A percentile compares a stretch with the other conserved stretches of the same genome.
These are phyloP conservation scores for Austropuccinia psidii DNA, from an alignment of 1,284 basidiomycete genomes.

Conservation along the genomic window DNA sequence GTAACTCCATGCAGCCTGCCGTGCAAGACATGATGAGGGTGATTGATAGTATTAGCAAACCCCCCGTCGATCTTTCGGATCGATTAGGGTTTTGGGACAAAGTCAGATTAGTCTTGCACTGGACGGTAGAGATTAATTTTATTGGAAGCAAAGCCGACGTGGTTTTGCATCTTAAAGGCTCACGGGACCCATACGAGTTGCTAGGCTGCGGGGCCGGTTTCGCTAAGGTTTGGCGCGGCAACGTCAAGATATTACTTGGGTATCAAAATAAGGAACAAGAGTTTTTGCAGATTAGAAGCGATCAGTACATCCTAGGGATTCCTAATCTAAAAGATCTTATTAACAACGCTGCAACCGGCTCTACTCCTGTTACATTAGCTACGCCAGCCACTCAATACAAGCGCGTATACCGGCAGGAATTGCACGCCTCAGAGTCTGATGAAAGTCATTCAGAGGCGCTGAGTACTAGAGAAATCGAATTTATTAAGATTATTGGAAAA, in stretches of 20 bases:
- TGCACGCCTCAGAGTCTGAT: slow-evolving; percentile 20
- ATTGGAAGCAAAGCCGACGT: slow-evolving; percentile 49
- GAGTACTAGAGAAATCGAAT: slow-evolving; percentile 38
- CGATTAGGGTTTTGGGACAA: slow-evolving; percentile 93
- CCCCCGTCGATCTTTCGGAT: slow-evolving; percentile 77
- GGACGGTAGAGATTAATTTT: slow-evolving; percentile 67
- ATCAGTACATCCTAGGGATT: slow-evolving; percentile 70
- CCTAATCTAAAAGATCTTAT: slow-evolving; percentile 54
- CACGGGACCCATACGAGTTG: slow-evolving; percentile 71
- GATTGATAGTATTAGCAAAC: slow-evolving; percentile 70
- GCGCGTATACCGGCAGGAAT: slow-evolving; percentile 23
- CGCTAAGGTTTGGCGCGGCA: slow-evolving; percentile 73
- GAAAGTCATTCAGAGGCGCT: slow-evolving; percentile 27
- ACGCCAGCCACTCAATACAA: slow-evolving; percentile 32
- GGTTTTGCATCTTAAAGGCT: slow-evolving; percentile 52
- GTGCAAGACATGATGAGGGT: slow-evolving; percentile 80
- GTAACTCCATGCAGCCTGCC: slow-evolving; percentile 75
- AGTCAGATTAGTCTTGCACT: slow-evolving; percentile 76
- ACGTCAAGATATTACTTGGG: slow-evolving; percentile 65
- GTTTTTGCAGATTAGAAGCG: slow-evolving; percentile 72
- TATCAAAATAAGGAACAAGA: slow-evolving; percentile 68
- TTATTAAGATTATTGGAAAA: slow-evolving; percentile 63
- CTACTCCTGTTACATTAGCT: slow-evolving; percentile 30
- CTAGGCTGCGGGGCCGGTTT: slow-evolving; percentile 77
- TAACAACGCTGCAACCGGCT: slow-evolving; percentile 52